Conservation (phyloP, 192 early-diverging fungal species). For the Gryganskiella cystojenkinii region DNA sequence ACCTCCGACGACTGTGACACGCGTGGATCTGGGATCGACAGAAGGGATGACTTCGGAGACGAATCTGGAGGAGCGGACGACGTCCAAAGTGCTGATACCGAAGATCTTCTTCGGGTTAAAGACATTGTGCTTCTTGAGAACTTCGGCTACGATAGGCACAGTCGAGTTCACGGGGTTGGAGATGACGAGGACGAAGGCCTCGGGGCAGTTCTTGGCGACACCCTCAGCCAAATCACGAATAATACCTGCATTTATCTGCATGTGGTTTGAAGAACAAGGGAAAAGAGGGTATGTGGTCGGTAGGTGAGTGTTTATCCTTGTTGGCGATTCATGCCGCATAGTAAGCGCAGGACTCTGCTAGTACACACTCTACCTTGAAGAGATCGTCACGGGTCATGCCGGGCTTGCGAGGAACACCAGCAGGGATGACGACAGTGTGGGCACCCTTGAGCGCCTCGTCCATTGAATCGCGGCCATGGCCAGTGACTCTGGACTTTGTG, state of each 20-base stretch:
- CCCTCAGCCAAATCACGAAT: conserved; percentile 85
- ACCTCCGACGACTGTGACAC: conserved; percentile 92
- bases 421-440: conserved; percentile 95
- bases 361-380: conserved; percentile 73
- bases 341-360: neutral
- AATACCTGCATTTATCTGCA: conserved; percentile 94
- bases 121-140: conserved; percentile 87
- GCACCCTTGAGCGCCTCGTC: conserved; percentile 77
- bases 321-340: too few relatives aligned
- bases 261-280: conserved; percentile 65
- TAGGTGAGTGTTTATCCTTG: too few relatives aligned
- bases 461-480: conserved; percentile 82
- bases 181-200: conserved; percentile 88
- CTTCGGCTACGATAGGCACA: conserved; percentile 92
- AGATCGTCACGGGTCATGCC: conserved; percentile 99
- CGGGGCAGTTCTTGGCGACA: conserved; percentile 78
- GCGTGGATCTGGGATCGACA: conserved; percentile 73
- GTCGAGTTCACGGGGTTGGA: conserved; percentile 98
- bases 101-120: conserved; percentile 91
- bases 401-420: conserved; percentile 97
- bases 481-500: conserved; percentile 82
- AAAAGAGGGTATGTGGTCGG: too few relatives aligned
- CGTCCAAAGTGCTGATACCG: conserved; percentile 97
- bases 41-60: conserved; percentile 82
- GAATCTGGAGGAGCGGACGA: conserved; percentile 97